Conservation (phyloP, 1,139 yeast species). For the Debaryomyces singareniensis region DNA sequence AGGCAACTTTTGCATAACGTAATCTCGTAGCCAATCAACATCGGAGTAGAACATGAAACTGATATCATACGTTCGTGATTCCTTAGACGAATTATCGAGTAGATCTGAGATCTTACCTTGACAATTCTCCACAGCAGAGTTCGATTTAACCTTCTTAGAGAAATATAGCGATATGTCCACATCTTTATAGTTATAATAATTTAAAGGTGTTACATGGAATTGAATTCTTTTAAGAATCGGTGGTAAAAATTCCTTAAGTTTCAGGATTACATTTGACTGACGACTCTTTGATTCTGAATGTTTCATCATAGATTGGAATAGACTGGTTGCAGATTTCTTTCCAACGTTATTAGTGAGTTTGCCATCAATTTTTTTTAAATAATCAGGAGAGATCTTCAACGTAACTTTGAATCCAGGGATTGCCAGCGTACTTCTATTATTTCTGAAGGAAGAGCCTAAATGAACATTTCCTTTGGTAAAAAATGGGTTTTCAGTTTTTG, state of each 20-base stretch:
- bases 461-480: slow-evolving; percentile 22
- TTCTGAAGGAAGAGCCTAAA: slow-evolving; percentile 1
- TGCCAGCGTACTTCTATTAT: too few relatives aligned
- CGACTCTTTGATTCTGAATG: background rate
- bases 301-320: background rate
- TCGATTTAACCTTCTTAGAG: background rate
- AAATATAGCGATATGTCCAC: background rate
- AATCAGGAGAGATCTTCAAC: background rate
- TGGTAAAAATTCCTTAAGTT: slow-evolving; percentile 17
- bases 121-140: background rate
- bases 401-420: background rate
- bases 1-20: background rate
- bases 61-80: background rate
- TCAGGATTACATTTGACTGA: slow-evolving; percentile 9
- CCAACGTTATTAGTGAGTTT: background rate
- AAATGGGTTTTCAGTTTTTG: slow-evolving; percentile 24
- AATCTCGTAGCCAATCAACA: background rate
- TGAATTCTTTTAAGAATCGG: slow-evolving; percentile 11
- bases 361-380: too few relatives aligned
- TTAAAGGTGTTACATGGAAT: slow-evolving; percentile 13
- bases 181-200: too few relatives aligned
- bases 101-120: background rate
- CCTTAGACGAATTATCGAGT: background rate
- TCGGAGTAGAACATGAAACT: background rate
- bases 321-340: background rate